These are phyloP conservation scores for Candida sanyaensis DNA, from an alignment of 1,139 yeast genomes.

Conservation along the genomic window DNA sequence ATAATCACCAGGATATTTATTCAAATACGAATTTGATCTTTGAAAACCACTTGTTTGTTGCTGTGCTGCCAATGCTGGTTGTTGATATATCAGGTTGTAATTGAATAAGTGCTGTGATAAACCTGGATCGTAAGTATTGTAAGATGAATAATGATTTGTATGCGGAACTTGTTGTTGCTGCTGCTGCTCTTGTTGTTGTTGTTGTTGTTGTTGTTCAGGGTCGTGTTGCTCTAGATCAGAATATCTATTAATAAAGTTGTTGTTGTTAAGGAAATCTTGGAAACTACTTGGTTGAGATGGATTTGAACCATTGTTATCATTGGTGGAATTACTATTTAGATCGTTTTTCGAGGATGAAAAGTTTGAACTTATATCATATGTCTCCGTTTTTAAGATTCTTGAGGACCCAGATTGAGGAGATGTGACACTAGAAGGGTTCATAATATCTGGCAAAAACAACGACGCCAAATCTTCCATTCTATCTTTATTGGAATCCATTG, in stretches of 20 bases:
- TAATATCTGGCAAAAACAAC: conserved; percentile 44
- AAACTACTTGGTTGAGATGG: conserved; percentile 16
- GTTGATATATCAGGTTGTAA: conserved; percentile 7
- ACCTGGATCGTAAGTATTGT: conserved; percentile 12
- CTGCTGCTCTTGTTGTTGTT: too few species aligned
- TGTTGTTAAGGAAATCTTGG: conserved; percentile 24
- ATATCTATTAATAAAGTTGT: conserved; percentile 22
- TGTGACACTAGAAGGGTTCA: conserved; percentile 23
- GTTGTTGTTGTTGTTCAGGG: neutral
- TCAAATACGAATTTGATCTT: conserved; percentile 1
- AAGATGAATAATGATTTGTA: conserved; percentile 14
- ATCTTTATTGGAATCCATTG: conserved; percentile 20
- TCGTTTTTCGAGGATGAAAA: neutral
- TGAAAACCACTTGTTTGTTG: conserved; percentile 5
- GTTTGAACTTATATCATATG: conserved; percentile 1
- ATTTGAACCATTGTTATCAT: neutral
- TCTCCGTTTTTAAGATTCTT: neutral
- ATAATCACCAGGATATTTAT: conserved; percentile 2
- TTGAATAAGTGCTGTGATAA: conserved; percentile 2
- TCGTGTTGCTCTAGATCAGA: conserved; percentile 3
- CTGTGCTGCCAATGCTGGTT: neutral
- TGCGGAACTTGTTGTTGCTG: conserved; percentile 13
- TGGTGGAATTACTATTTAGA: neutral
- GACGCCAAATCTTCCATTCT: conserved; percentile 45
- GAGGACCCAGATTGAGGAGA: conserved; percentile 3